Base-by-base conservation (phyloP, 768 basidiomycete species). In the Suillus alpinus region DNA sequence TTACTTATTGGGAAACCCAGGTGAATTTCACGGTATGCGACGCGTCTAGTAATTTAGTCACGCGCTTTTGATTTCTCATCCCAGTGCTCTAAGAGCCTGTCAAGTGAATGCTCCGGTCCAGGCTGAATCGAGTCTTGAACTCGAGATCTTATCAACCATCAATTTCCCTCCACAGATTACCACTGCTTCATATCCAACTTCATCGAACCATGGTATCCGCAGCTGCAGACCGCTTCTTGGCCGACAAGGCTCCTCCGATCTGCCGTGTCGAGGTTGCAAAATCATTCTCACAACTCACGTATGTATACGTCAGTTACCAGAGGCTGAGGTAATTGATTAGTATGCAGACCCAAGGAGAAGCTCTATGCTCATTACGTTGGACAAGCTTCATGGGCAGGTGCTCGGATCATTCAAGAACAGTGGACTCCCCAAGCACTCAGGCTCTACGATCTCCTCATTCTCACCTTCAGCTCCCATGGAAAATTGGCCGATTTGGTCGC, bases 351-450 rank as follows among this genome's bases (percentile, higher is more conserved):
- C 6, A 82, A 81, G 65, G 92, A 94, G 69, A 89, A 91, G 76
- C 81, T 86, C 62, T 95, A 95, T 67, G 82, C 88, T 2, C 91
- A 94, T 73, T 86, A 83, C 68, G 56, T 92, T 14, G 82, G 80
- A 20, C 68, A 83, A 64, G 92, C 92, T 6, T 85, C 86, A 1
- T 95, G 93, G 93, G 89, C 89, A 0, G 93, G 93, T 32, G 89
- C 84, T 55, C 81, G 89, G 43, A 89, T 95, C 73, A 89, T 93
- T 58, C 89, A 92, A 76, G 87, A 78, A 49, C 92, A 94, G 77
- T 92, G 89, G 89, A 91, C 92, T 0, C 79, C 86, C 0, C 82
- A 89, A 63, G 89, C 89, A 5, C 69, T 76, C 63, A 79, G 79
- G 68, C 80, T 92, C 50, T 88, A 88, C 68, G 88, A 91, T 74